Percentiles rank a stretch among this genome's conserved stretches.
phyloP scores from a whole-genome alignment of 768 basidiomycete genomes.

The Russula sp. region DNA sequence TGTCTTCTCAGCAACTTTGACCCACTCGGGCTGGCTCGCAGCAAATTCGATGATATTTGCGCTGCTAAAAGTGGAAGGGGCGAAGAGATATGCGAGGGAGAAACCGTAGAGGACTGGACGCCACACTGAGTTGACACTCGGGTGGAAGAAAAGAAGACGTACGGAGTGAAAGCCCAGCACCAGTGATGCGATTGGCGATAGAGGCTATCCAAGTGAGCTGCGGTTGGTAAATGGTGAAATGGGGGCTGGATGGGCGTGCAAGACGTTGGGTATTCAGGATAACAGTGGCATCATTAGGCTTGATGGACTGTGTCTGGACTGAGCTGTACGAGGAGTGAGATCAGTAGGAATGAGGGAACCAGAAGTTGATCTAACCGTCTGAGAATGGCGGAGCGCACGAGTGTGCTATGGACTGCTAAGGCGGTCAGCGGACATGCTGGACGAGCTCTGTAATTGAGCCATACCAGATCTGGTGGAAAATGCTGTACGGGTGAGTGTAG shows the following conservation, averaged over 20 bases:
- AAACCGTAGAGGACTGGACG: conserved; percentile 79
- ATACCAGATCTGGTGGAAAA: conserved; percentile 39
- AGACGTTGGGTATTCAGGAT: conserved; percentile 88
- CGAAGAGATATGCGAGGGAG: conserved; percentile 80
- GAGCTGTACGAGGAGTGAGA: conserved; percentile 37
- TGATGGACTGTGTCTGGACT: conserved; percentile 63
- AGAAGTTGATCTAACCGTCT: conserved; percentile 27
- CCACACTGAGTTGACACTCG: background rate
- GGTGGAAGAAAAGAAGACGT: conserved; percentile 36
- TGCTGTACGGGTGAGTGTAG: conserved; percentile 52
- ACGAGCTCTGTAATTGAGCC: conserved; percentile 23
- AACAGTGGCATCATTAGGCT: conserved; percentile 52
- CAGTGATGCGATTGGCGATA: conserved; percentile 85
- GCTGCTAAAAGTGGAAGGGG: conserved; percentile 78
- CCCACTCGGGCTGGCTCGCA: conserved; percentile 64
- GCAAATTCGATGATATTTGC: conserved; percentile 71
- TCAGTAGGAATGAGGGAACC: background rate
- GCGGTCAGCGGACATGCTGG: background rate
- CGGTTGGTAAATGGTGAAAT: conserved; percentile 95
- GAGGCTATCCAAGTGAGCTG: conserved; percentile 90
- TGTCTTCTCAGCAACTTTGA: conserved; percentile 74
- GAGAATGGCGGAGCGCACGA: conserved; percentile 20
- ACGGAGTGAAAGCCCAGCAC: conserved; percentile 75
- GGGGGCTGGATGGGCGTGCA: conserved; percentile 86
- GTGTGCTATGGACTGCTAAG: conserved; percentile 29